phyloP scores from a whole-genome alignment of 106 monocot species.

The Allium cepa region DNA sequence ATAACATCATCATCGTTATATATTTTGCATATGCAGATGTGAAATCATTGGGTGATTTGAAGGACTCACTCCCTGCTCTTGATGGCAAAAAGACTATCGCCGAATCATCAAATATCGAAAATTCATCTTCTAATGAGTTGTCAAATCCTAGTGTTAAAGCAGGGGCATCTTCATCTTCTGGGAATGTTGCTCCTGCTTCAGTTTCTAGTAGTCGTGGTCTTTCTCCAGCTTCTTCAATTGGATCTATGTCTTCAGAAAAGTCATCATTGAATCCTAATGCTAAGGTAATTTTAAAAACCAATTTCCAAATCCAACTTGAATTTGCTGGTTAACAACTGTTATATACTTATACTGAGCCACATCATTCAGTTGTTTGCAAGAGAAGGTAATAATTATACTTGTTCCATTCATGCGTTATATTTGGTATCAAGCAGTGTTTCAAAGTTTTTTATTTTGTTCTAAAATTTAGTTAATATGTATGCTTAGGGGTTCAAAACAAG shows the following conservation, averaged over 20 bases:
- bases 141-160: constrained; percentile 21
- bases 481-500: too few relatives aligned
- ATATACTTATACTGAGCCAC: too few relatives aligned
- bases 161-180: constrained; percentile 39
- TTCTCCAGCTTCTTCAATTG: constrained; percentile 72
- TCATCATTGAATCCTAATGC: constrained; percentile 85
- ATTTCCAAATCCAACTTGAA: not conserved
- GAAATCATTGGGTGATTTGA: constrained; percentile 7
- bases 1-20: not conserved
- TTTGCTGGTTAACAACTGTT: too few relatives aligned
- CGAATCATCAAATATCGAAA: constrained; percentile 21
- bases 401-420: too few relatives aligned
- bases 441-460: too few relatives aligned
- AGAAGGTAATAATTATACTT: too few relatives aligned
- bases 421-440: too few relatives aligned
- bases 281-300: constrained; percentile 33
- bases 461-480: too few relatives aligned
- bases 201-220: constrained; percentile 42
- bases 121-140: constrained; percentile 17
- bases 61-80: constrained; percentile 21
- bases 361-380: too few relatives aligned
- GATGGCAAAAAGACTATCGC: constrained; percentile 15
- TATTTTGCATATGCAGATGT: constrained; percentile 16
- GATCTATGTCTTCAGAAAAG: constrained; percentile 77
- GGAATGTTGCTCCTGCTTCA: constrained; percentile 27